A percentile compares a stretch with the other conserved stretches of the same genome.
Conservation (phyloP, 2,329 filamentous ascomycete species). For the Microascus cirrosus region DNA sequence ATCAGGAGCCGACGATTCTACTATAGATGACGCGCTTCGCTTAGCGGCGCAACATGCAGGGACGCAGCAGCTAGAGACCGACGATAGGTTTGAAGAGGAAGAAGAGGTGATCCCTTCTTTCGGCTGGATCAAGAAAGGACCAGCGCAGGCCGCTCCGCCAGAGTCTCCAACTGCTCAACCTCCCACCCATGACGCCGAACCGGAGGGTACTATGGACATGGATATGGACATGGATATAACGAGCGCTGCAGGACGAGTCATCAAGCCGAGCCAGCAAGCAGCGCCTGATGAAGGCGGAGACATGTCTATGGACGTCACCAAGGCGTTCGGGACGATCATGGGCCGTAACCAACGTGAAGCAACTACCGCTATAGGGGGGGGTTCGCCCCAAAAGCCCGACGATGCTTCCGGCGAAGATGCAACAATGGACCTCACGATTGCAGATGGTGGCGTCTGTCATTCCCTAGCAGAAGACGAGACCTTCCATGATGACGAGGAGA, state of each 20-base stretch:
- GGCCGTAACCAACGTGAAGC: conserved; percentile 19
- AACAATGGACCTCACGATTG: conserved; percentile 79
- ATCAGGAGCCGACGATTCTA: conserved; percentile 47
- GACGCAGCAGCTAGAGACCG: conserved; percentile 53
- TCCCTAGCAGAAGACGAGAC: conserved; percentile 18
- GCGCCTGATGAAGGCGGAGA: conserved; percentile 43
- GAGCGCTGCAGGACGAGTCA: conserved; percentile 41
- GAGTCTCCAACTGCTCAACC: not conserved
- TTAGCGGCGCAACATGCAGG: conserved; percentile 67
- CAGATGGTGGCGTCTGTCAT: conserved; percentile 58
- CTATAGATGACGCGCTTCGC: conserved; percentile 66
- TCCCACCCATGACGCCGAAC: conserved; percentile 28
- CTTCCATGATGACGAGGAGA: conserved; percentile 47
- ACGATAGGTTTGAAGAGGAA: conserved; percentile 30
- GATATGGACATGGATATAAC: conserved; percentile 48
- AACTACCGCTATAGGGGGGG: conserved; percentile 12
- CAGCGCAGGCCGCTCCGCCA: not conserved
- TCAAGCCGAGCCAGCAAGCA: conserved; percentile 16
- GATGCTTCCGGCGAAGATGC: conserved; percentile 27
- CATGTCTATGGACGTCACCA: conserved; percentile 91
- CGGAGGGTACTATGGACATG: conserved; percentile 19
- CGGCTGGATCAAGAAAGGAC: conserved; percentile 55
- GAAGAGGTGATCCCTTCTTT: conserved; percentile 63
- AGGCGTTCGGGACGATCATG: conserved; percentile 70
- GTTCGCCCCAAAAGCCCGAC: conserved; percentile 9